Conservation (phyloP, 2,329 filamentous ascomycete species). For the Zasmidium angulare region DNA sequence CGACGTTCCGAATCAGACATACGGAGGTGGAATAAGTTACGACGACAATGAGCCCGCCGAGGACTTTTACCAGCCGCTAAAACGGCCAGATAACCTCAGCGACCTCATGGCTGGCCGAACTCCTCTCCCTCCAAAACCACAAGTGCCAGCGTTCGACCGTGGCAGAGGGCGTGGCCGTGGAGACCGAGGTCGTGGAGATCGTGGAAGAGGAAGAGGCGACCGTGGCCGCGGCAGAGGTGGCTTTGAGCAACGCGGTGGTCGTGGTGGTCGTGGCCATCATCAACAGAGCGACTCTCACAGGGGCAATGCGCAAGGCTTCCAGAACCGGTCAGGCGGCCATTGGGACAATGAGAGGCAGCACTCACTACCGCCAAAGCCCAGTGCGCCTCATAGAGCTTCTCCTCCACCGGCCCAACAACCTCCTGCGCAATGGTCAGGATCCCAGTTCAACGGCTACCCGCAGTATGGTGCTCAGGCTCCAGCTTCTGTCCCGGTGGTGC, state of each 20-base stretch:
- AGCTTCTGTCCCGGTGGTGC: neutral
- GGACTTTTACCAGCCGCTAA: slow-evolving; percentile 50
- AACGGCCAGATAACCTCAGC: slow-evolving; percentile 48
- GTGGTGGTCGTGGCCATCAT: slow-evolving; percentile 3
- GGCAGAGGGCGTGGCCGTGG: slow-evolving; percentile 33
- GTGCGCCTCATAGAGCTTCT: neutral
- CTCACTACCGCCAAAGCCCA: slow-evolving; percentile 19
- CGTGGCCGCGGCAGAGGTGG: slow-evolving; percentile 21
- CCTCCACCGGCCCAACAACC: neutral
- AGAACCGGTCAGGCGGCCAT: slow-evolving; percentile 26
- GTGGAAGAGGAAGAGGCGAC: slow-evolving; percentile 27
- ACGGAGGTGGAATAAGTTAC: slow-evolving; percentile 37
- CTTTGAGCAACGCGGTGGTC: slow-evolving; percentile 17
- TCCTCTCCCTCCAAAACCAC: slow-evolving; percentile 23
- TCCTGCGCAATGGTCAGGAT: slow-evolving; percentile 38
- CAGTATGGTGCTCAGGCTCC: slow-evolving; percentile 24
- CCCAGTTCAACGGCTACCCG: slow-evolving; percentile 70
- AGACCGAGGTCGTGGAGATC: slow-evolving; percentile 30
- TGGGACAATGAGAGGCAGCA: slow-evolving; percentile 7
- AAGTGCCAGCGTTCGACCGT: slow-evolving; percentile 34
- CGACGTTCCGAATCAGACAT: slow-evolving; percentile 26
- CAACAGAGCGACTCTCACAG: slow-evolving; percentile 9
- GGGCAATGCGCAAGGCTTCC: slow-evolving; percentile 27
- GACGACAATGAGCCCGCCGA: slow-evolving; percentile 42
- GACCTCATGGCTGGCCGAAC: slow-evolving; percentile 43